Conservation (phyloP, 2,329 filamentous ascomycete species). For the Microcyclosporella mali region DNA sequence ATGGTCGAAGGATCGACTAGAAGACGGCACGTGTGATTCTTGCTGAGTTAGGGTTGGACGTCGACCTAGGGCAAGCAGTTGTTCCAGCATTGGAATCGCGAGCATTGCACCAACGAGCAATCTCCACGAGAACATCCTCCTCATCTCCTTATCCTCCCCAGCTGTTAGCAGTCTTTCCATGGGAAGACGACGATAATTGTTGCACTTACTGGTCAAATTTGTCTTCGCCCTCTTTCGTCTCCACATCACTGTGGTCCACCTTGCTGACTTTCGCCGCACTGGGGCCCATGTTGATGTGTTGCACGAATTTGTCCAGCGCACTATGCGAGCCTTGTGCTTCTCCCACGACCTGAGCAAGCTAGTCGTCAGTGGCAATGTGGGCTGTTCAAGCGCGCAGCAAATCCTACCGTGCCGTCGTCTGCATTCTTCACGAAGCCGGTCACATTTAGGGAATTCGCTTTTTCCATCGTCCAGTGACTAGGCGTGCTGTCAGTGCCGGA, state of each 20-base stretch:
- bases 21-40: too few relatives aligned
- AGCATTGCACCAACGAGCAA: neutral
- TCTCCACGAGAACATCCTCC: neutral
- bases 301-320: conserved; percentile 62
- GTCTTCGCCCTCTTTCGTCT: conserved; percentile 60
- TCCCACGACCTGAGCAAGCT: conserved; percentile 64
- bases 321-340: conserved; percentile 74
- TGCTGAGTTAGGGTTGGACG: too few relatives aligned
- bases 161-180: neutral
- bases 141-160: conserved; percentile 10
- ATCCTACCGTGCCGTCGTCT: conserved; percentile 38
- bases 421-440: conserved; percentile 45
- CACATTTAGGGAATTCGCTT: conserved; percentile 39
- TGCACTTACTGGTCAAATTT: conserved; percentile 47
- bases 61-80: too few relatives aligned
- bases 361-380: neutral
- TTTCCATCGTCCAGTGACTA: conserved; percentile 39
- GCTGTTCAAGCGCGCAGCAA: too few relatives aligned
- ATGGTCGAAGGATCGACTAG: too few relatives aligned
- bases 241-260: conserved; percentile 63
- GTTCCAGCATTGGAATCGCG: too few relatives aligned
- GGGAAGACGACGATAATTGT: neutral
- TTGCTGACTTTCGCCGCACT: conserved; percentile 64
- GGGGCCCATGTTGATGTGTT: conserved; percentile 70
- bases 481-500: conserved; percentile 24